Base-by-base conservation (phyloP, 345 rosid genomes). In the Lepidium didymum region DNA sequence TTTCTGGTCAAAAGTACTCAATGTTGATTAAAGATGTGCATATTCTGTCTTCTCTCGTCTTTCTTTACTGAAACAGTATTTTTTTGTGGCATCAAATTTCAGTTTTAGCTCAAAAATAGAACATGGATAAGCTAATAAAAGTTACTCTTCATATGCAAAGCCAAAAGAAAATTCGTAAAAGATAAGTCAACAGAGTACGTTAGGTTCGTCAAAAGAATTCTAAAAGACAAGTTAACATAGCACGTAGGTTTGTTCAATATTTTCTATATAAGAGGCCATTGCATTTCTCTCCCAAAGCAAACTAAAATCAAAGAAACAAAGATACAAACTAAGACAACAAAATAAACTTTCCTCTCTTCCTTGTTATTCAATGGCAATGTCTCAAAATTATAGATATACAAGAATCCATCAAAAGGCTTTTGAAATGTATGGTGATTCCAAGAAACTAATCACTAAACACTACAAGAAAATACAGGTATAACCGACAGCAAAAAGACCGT, bases 371-470 rank as follows among this genome's bases (percentile, higher is more conserved):
- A 8, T 42, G 67, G 42, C 67, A 58, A 73, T 73, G 72, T 13
- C 77, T 34, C 55, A 51, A 64, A 65, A 56, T 0, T 59, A 73
- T 56, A 33, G 46, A 23, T 15, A 64, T 18, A n/a, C 65, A 33
- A 64, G 40, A 21, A 29, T 49, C 6, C 29, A 53, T 2, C 60
- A 49, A 51, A 67, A 73, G 59, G 72, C 62, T 13, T 73, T 67
- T 42, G 72, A 66, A 57, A 50, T 73, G 11, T 33, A 40, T 19
- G 77, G 66, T 57, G 54, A 57, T 54, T 46, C 76, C n/a, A 51
- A 18, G 0, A 54, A 47, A 27, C n/a, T 11, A 10, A 29, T 6
- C n/a, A 29, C n/a, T 27, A 16, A 25, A n/a, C 21, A 19, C 21
- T 19, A 19, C 21, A 19, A 19, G 21, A 19, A 19, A 19, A 19